These are phyloP conservation scores for Leishmania amazonensis DNA, from an alignment of 208 protist species.

Conservation along the genomic window DNA sequence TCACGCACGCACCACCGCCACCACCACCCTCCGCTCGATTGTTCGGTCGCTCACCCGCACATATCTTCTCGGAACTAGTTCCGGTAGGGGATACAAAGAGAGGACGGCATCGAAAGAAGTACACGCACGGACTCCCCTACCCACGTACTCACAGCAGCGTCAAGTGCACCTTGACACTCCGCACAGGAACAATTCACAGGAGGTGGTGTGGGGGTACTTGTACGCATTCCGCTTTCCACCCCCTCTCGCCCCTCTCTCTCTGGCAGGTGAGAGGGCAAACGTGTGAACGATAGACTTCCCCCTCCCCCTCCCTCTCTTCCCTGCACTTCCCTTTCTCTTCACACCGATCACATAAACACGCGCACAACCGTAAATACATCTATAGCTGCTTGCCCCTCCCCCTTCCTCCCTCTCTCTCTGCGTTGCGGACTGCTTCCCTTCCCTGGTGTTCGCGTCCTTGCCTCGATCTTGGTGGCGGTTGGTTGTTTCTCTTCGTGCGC, in stretches of 20 bases:
- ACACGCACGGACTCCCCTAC: neutral
- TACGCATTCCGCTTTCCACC: neutral
- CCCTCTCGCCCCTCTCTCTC: neutral
- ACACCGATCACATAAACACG: neutral
- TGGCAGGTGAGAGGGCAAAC: neutral
- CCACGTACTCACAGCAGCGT: neutral
- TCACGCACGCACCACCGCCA: neutral
- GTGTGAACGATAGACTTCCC: neutral
- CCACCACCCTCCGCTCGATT: neutral
- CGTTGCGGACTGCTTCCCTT: neutral
- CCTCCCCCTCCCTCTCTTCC: no score
- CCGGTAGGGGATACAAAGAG: neutral
- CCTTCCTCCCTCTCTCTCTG: neutral
- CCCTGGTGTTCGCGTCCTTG: no score
- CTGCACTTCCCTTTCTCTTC: neutral
- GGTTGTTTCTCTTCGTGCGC: neutral
- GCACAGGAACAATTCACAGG: neutral
- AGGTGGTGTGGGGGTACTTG: neutral
- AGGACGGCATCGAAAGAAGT: neutral
- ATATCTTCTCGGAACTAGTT: neutral
- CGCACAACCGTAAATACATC: neutral
- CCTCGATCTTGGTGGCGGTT: neutral
- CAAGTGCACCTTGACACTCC: neutral
- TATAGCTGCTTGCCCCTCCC: neutral
- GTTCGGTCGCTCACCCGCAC: neutral